Evolutionary conservation across 805 yeast species (phyloP), one percentile per base, ranked within the genome.

Genomic region (Kregervanrija fluxuum): DNA sequence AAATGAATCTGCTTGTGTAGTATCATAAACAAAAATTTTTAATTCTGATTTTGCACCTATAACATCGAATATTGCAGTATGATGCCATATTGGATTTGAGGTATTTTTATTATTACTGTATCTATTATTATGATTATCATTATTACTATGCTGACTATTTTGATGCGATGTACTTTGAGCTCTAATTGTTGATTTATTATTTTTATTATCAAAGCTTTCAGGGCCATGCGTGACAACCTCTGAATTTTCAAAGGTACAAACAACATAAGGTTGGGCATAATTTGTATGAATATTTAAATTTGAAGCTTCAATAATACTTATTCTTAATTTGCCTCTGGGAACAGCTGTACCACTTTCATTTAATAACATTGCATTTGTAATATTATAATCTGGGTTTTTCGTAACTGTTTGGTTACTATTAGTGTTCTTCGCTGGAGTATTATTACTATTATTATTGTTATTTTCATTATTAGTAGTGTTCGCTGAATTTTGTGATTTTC

Each of bases 21-120:
- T 81, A 63, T 91, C 99, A 66, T 91, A 93, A 31, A 93, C 80
- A n/a, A 93, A 84, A 43, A 93, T 79, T 57, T 88, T 95, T 48
- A 93, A 71, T 60, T 85, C 95, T 2, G 95, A 82, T 54, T 75
- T 79, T 36, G 83, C 80, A 13, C 91, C 95, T 35, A 88, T 78
- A 38, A 93, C 96, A 62, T 91, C 99, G 60, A 93, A 91, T 11
- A 80, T 79, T 11, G 97, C 91, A 60, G 88, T 88, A 63, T 90
- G 96, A 59, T 86, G 85, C 96, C 97, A 91, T 31, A 75, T 69
- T 12, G 96, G 96, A 59, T 83, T 83, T 12, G 80, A 60, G 5
- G 65, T 68, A 48, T 66, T 56, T 33, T 47, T 58, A 41, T 51
- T 52, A 35, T 44, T 47, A 11, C 52, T 4, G 12, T 48, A 37